Evolutionary conservation across 2,329 filamentous ascomycete species (phyloP).

Genomic region (Dactylellina haptotyla): DNA sequence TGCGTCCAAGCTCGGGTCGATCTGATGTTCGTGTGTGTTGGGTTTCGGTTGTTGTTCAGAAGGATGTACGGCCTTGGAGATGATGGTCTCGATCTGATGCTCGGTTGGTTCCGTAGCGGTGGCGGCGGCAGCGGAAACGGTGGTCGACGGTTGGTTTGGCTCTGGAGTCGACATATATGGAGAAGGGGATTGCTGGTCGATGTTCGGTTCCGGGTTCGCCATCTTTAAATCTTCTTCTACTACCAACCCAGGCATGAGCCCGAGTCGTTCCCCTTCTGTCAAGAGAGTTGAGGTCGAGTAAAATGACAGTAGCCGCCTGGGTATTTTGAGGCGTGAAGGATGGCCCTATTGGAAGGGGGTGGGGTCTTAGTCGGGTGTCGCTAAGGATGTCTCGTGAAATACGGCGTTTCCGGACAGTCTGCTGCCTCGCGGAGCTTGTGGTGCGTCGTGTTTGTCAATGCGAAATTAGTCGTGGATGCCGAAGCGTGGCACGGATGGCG

Average conservation of each 20-base stretch:
- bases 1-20: slow-evolving; percentile 41
- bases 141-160: slow-evolving; percentile 16
- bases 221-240: slow-evolving; percentile 31
- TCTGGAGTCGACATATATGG: slow-evolving; percentile 46
- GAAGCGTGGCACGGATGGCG: slow-evolving; percentile 38
- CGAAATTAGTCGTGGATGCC: slow-evolving; percentile 35
- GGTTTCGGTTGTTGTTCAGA: slow-evolving; percentile 9
- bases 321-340: background rate
- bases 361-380: background rate
- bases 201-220: slow-evolving; percentile 51
- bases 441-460: slow-evolving; percentile 4
- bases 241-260: slow-evolving; percentile 42
- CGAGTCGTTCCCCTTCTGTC: slow-evolving; percentile 18
- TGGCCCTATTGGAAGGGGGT: background rate
- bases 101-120: slow-evolving; percentile 27
- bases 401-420: slow-evolving; percentile 20
- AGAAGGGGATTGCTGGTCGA: slow-evolving; percentile 42
- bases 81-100: slow-evolving; percentile 28
- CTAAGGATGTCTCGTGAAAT: slow-evolving; percentile 6
- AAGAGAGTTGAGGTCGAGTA: background rate
- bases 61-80: slow-evolving; percentile 32
- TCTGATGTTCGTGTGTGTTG: slow-evolving; percentile 29
- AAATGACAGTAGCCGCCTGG: slow-evolving; percentile 1
- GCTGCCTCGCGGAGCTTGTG: slow-evolving; percentile 11
- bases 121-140: too few relatives aligned